Base-by-base conservation (phyloP, 352 stramenopile species). In the Phytophthora uliginosa region DNA sequence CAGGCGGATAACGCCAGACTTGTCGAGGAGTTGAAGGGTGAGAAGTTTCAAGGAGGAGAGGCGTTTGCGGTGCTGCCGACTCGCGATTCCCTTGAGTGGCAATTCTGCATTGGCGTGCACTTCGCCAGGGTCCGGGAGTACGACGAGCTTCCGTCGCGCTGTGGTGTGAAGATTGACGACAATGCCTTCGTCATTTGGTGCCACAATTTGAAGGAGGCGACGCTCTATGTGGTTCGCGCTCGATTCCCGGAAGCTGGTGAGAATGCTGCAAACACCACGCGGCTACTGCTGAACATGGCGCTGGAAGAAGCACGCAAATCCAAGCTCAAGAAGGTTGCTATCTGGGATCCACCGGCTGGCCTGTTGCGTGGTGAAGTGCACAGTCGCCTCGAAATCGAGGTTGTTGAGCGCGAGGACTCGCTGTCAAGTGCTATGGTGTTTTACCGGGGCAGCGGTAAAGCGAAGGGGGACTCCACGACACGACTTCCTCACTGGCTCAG, bases 181-280 rank as follows among this genome's bases (percentile, higher is more conserved):
- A 74, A 88, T 31, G 82, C 81, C 0, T 91, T 91, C 42, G 50
- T 91, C 10, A 52, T 93, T 13, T 93, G 85, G 85, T 88, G 77
- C 64, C 83, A 91, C 75, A 88, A 90, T 48, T 40, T 90, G 36
- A 91, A 91, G 64, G 82, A 80, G 48, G 79, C 73, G 33, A 83
- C 80, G 60, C 72, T 93, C 42, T 88, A 88, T 63, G 56, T 91
- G 31, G 57, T 88, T 48, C 83, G 76, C 22, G 75, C 79, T 61
- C 76, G 81, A 0, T 75, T 91, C n/a, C 71, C 80, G 31, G 58
- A 60, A 0, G 28, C 26, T 18, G 28, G 31, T 13, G 34, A 62
- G 26, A 56, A 69, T 40, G 60, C 55, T 28, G 22, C 59, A n/a
- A 60, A 71, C 2, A 65, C n/a, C 3, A 77, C 53, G 0, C 52